Evolutionary conservation across 495 filamentous ascomycete species (phyloP).

Genomic region (Staphylotrichum longicolle): DNA sequence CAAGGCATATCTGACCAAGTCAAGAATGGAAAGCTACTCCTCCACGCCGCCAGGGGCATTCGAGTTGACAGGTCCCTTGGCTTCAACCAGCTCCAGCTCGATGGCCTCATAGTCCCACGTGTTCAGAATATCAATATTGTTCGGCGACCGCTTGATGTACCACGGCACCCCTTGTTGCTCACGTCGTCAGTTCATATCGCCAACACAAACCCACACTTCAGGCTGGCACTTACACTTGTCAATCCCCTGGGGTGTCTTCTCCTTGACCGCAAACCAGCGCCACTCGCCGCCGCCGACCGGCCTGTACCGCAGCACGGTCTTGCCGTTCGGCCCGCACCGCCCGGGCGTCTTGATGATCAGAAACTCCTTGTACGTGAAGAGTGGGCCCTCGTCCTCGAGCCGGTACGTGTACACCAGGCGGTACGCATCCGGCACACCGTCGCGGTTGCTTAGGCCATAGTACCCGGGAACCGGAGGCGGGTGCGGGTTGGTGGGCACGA

Average conservation of each 20-base stretch:
- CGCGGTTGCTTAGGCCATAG: conserved; percentile 23
- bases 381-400: conserved; percentile 11
- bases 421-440: conserved; percentile 23
- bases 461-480: conserved; percentile 31
- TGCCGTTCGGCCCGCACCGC: background rate
- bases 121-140: conserved; percentile 16
- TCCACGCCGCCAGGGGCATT: conserved; percentile 25
- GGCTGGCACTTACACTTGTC: conserved; percentile 17
- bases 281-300: conserved; percentile 3
- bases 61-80: conserved; percentile 23
- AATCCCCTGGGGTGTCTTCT: conserved; percentile 10
- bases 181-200: background rate
- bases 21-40: conserved; percentile 14
- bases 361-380: conserved; percentile 16
- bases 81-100: conserved; percentile 24
- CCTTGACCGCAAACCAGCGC: conserved; percentile 27
- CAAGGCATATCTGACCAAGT: too few species aligned
- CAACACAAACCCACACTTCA: background rate
- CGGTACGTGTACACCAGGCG: conserved; percentile 23
- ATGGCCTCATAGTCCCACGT: conserved; percentile 20
- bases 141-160: conserved; percentile 12
- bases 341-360: background rate
- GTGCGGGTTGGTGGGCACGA: conserved; percentile 29
- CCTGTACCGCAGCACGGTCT: conserved; percentile 17
- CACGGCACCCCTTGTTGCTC: conserved; percentile 5